Conservation (phyloP, 371 early-diverging fungal species). For the Rhizopus delemar region DNA sequence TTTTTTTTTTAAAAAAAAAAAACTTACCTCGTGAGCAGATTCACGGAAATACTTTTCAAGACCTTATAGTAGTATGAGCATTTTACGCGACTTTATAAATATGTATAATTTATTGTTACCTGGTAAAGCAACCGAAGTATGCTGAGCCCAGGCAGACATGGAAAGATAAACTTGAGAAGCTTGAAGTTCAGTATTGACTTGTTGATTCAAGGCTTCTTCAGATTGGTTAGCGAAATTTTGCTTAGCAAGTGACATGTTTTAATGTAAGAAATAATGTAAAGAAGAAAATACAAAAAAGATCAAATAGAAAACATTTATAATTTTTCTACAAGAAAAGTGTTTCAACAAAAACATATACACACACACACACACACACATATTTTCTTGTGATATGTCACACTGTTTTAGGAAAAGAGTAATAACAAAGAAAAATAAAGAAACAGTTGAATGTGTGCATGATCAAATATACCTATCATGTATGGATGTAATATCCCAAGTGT, state of each 20-base stretch:
- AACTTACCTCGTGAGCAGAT: slow-evolving; percentile 49
- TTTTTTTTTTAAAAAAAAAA: neutral
- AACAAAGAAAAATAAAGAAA: too few species aligned
- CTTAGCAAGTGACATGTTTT: slow-evolving; percentile 63
- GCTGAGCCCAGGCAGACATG: slow-evolving; percentile 61
- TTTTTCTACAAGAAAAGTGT: too few species aligned
- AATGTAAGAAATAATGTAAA: slow-evolving; percentile 26
- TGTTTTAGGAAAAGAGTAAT: too few species aligned
- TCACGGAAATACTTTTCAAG: slow-evolving; percentile 63
- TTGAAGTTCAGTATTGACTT: slow-evolving; percentile 61
- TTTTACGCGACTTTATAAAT: neutral
- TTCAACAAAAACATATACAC: too few species aligned
- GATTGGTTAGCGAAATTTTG: slow-evolving; percentile 67
- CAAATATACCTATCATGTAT: too few species aligned
- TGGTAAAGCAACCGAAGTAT: slow-evolving; percentile 58
- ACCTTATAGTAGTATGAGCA: slow-evolving; percentile 24
- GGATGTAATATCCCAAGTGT: too few species aligned
- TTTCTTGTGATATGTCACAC: too few species aligned
- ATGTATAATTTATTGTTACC: slow-evolving; percentile 25
- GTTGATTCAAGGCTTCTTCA: slow-evolving; percentile 69
- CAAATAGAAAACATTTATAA: neutral
- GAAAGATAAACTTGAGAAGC: slow-evolving; percentile 65
- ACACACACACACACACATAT: too few species aligned
- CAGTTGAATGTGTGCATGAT: too few species aligned
- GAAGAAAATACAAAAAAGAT: slow-evolving; percentile 19